phyloP scores from a whole-genome alignment of 2,329 filamentous ascomycete species.

The Fusarium sp. region DNA sequence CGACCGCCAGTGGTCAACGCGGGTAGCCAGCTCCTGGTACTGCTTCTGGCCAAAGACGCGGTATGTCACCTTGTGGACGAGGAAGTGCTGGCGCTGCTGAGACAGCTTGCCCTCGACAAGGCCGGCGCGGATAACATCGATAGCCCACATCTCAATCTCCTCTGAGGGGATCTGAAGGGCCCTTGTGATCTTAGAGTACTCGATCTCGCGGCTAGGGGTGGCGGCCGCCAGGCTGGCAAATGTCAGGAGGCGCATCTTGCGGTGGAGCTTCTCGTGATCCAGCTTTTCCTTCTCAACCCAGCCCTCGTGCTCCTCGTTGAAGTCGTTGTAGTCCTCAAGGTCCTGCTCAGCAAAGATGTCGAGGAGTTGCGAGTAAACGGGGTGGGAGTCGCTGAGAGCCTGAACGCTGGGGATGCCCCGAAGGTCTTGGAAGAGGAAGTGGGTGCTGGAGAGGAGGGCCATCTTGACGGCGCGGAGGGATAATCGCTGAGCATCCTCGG shows the following conservation, averaged over 20 bases:
- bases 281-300: conserved; percentile 83
- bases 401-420: conserved; percentile 86
- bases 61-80: conserved; percentile 96
- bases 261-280: conserved; percentile 80
- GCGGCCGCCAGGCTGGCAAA: conserved; percentile 89
- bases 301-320: conserved; percentile 89
- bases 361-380: conserved; percentile 89
- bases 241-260: conserved; percentile 96
- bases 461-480: conserved; percentile 68
- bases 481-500: conserved; percentile 70
- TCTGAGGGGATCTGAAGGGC: conserved; percentile 84
- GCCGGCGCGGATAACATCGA: conserved; percentile 95
- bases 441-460: conserved; percentile 63
- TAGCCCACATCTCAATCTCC: conserved; percentile 98
- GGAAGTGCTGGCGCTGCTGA: conserved; percentile 91
- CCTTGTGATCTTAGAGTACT: conserved; percentile 86
- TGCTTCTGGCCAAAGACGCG: conserved; percentile 98
- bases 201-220: conserved; percentile 85
- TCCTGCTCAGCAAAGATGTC: conserved; percentile 96
- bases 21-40: conserved; percentile 92
- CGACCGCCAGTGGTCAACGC: conserved; percentile 90
- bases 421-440: conserved; percentile 83
- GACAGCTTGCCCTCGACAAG: conserved; percentile 97
- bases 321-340: conserved; percentile 95
- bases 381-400: conserved; percentile 85